These are phyloP conservation scores for Zelonia costaricensis DNA, from an alignment of 208 protist species.

Conservation along the genomic window DNA sequence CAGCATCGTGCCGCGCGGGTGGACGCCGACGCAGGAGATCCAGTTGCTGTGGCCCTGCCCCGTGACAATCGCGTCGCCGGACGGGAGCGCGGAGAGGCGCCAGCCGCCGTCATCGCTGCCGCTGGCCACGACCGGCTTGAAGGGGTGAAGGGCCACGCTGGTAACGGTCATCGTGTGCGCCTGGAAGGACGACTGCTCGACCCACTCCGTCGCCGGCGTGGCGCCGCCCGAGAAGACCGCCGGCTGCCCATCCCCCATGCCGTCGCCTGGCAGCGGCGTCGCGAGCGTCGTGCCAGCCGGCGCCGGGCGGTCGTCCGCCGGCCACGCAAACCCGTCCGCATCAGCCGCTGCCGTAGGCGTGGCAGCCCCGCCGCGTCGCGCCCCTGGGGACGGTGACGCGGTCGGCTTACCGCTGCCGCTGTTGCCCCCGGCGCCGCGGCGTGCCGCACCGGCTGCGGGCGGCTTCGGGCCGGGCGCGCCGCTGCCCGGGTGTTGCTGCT, in stretches of 20 bases:
- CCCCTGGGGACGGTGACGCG: slow-evolving; percentile 5
- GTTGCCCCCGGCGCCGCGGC: background rate
- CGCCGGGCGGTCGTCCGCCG: slow-evolving; percentile 56
- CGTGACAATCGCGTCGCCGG: slow-evolving; percentile 94
- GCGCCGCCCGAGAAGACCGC: background rate
- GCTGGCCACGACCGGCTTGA: slow-evolving; percentile 95
- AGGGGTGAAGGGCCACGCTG: slow-evolving; percentile 91
- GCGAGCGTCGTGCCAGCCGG: background rate
- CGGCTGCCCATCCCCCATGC: background rate
- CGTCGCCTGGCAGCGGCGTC: background rate
- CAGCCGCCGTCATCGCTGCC: slow-evolving; percentile 96
- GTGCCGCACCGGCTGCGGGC: slow-evolving; percentile 1
- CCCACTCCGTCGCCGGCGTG: slow-evolving; percentile 50
- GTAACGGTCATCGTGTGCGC: slow-evolving; percentile 90
- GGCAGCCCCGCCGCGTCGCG: too few relatives aligned
- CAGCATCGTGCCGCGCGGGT: slow-evolving; percentile 92
- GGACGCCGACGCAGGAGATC: slow-evolving; percentile 86
- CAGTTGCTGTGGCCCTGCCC: slow-evolving; percentile 96
- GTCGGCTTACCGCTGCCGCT: background rate
- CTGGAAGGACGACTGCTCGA: slow-evolving; percentile 65
- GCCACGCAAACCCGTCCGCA: slow-evolving; percentile 61
- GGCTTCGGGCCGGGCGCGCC: slow-evolving; percentile 10
- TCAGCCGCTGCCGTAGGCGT: slow-evolving; percentile 11
- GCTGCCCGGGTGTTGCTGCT: slow-evolving; percentile 21
- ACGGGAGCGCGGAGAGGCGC: slow-evolving; percentile 93